Percentiles rank a stretch among this genome's conserved stretches.
Conservation (phyloP, 371 early-diverging fungal species). For the Sporodiniella umbellata region DNA sequence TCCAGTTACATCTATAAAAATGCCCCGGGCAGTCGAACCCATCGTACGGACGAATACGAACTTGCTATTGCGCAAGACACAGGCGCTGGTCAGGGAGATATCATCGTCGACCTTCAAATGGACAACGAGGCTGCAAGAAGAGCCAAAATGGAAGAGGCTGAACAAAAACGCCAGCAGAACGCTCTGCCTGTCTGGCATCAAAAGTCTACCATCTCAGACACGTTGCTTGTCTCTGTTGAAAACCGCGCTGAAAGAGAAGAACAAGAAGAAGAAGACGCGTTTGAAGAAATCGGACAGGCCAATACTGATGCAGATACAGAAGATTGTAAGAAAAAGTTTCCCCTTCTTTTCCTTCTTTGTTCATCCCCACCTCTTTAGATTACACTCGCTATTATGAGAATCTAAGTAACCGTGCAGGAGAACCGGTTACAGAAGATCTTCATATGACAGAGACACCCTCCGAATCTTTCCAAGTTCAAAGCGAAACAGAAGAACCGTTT, state of each 20-base stretch:
- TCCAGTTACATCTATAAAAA: slow-evolving; percentile 50
- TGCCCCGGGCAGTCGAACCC: slow-evolving; percentile 20
- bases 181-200: slow-evolving; percentile 82
- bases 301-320: slow-evolving; percentile 46
- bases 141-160: slow-evolving; percentile 66
- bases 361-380: slow-evolving; percentile 14
- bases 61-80: slow-evolving; percentile 71
- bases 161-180: slow-evolving; percentile 74
- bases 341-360: background rate
- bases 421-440: slow-evolving; percentile 33
- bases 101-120: slow-evolving; percentile 76
- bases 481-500: slow-evolving; percentile 22
- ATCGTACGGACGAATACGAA: slow-evolving; percentile 48
- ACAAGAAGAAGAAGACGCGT: slow-evolving; percentile 37
- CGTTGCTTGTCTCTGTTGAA: slow-evolving; percentile 27
- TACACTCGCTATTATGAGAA: slow-evolving; percentile 45
- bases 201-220: slow-evolving; percentile 64
- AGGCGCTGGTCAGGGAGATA: slow-evolving; percentile 70
- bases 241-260: slow-evolving; percentile 37
- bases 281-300: slow-evolving; percentile 31
- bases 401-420: slow-evolving; percentile 24
- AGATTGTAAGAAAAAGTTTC: slow-evolving; percentile 35
- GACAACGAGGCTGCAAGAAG: slow-evolving; percentile 70
- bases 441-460: no score
- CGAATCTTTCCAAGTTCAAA: no score